Conservation (phyloP, 352 stramenopile genomes). For the Phytopythium helicoides region DNA sequence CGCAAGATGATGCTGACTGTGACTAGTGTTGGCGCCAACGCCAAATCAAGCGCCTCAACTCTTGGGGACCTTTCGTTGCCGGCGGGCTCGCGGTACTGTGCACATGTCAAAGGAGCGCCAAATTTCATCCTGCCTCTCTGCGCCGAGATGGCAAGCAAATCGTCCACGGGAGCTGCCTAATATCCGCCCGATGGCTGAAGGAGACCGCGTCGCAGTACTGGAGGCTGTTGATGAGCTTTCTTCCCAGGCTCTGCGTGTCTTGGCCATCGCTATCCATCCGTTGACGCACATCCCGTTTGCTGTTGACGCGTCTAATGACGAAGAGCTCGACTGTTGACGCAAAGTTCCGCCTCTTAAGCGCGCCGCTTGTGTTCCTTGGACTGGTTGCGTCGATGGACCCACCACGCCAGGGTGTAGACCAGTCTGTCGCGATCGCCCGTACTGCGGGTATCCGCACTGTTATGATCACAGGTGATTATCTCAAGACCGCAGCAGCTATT, state of each 20-base stretch:
- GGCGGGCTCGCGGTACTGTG: slow-evolving; percentile 41
- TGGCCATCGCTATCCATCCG: slow-evolving; percentile 88
- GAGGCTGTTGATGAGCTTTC: slow-evolving; percentile 62
- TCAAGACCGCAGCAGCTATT: slow-evolving; percentile 94
- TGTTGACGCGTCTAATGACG: slow-evolving; percentile 23
- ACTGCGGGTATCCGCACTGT: slow-evolving; percentile 65
- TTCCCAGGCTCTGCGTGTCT: slow-evolving; percentile 79
- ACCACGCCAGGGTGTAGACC: slow-evolving; percentile 54
- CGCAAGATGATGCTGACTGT: slow-evolving; percentile 72
- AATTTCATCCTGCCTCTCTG: slow-evolving; percentile 77
- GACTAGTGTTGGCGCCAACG: slow-evolving; percentile 5
- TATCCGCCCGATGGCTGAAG: slow-evolving; percentile 26
- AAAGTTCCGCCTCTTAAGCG: slow-evolving; percentile 60
- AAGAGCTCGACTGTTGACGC: slow-evolving; percentile 45
- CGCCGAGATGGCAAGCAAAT: slow-evolving; percentile 17
- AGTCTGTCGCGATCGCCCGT: slow-evolving; percentile 48
- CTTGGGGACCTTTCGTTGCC: slow-evolving; percentile 21
- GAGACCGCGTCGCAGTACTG: slow-evolving; percentile 50
- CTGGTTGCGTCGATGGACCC: slow-evolving; percentile 92
- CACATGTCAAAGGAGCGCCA: slow-evolving; percentile 60
- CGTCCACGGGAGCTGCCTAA: not conserved
- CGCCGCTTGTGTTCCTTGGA: slow-evolving; percentile 89
- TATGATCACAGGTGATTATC: slow-evolving; percentile 96
- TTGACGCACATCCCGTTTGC: slow-evolving; percentile 44
- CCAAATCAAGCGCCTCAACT: slow-evolving; percentile 34